phyloP scores from a whole-genome alignment of 305 asterid species.

The Solanum hybrid region DNA sequence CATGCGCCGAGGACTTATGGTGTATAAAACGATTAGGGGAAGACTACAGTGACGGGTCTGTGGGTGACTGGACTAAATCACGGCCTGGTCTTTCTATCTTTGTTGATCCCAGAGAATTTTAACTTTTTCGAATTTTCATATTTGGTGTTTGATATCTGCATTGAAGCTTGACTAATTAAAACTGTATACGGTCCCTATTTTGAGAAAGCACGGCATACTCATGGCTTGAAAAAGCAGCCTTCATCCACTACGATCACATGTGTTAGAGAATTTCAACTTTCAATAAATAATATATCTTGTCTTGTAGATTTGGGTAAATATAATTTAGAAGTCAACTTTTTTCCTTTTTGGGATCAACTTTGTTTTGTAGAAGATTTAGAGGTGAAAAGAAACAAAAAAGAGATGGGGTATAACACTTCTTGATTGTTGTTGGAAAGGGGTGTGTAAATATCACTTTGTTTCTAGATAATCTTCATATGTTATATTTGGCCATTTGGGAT shows the following conservation, averaged over 20 bases:
- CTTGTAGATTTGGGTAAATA: not conserved
- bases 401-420: not conserved
- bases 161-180: not conserved
- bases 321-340: not conserved
- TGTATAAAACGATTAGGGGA: conserved; percentile 73
- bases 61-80: conserved; percentile 86
- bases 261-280: not conserved
- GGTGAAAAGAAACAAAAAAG: not conserved
- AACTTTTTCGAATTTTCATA: not conserved
- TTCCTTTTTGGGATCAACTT: not conserved
- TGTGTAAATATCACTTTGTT: not conserved
- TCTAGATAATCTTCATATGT: not conserved
- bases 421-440: not conserved
- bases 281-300: not conserved
- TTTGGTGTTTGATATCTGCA: not conserved
- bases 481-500: not conserved
- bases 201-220: no score
- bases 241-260: not conserved
- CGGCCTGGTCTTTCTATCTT: conserved; percentile 71
- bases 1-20: conserved; percentile 91
- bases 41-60: conserved; percentile 52
- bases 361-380: not conserved
- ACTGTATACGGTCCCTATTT: rapidly evolving
- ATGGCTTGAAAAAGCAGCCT: no score
- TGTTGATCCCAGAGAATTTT: conserved; percentile 94